Evolutionary conservation across 164 flowering plant genomes (phyloP).

Genomic region (Aristolochia contorta): DNA sequence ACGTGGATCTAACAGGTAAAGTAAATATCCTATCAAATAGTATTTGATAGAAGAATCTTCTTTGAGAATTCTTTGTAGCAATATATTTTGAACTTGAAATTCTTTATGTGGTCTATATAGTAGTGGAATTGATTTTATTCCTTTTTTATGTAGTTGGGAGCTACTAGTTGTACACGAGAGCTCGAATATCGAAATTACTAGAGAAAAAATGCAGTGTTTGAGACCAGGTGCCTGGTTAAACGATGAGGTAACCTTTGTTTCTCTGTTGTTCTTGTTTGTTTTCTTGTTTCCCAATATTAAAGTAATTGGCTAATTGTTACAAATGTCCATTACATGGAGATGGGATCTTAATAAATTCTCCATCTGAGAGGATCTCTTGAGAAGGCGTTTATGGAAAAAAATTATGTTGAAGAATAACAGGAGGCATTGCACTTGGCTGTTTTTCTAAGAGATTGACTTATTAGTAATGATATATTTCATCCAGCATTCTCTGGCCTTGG

Average conservation of each 20-base stretch:
- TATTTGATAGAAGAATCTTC: background rate
- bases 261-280: background rate
- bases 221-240: slow-evolving; percentile 79
- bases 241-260: slow-evolving; percentile 61
- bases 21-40: background rate
- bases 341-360: too few relatives aligned
- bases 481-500: too few relatives aligned
- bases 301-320: background rate
- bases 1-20: slow-evolving; percentile 38
- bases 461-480: too few relatives aligned
- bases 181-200: slow-evolving; percentile 75
- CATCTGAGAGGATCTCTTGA: too few relatives aligned
- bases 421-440: too few relatives aligned
- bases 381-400: too few relatives aligned
- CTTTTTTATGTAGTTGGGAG: slow-evolving; percentile 33
- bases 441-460: too few relatives aligned
- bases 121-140: too few relatives aligned
- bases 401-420: too few relatives aligned
- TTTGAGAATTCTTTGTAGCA: background rate
- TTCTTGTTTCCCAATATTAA: background rate
- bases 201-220: slow-evolving; percentile 63
- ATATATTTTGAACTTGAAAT: background rate
- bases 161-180: slow-evolving; percentile 58
- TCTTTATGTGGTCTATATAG: background rate
- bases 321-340: too few relatives aligned